These are phyloP conservation scores for Podospora pseudopauciseta DNA, from an alignment of 495 filamentous ascomycete genomes.

Conservation along the genomic window DNA sequence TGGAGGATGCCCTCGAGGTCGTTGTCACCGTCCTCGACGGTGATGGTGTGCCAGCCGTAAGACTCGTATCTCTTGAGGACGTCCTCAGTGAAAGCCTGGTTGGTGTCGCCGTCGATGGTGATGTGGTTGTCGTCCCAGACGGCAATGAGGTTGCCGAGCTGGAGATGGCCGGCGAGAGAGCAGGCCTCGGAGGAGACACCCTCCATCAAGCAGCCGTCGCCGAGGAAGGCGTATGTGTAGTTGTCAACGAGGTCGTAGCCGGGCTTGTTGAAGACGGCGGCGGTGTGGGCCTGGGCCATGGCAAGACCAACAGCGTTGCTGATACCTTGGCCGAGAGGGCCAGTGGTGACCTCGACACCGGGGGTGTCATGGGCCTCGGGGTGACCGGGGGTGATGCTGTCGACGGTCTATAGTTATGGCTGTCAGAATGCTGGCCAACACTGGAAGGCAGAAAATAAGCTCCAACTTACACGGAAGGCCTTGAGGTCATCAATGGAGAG, in stretches of 20 bases:
- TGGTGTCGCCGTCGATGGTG: conserved; percentile 86
- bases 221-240: conserved; percentile 94
- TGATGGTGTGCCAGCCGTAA: conserved; percentile 92
- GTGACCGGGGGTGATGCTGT: conserved; percentile 95
- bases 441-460: not conserved
- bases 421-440: conserved; percentile 14
- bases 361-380: conserved; percentile 95
- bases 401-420: conserved; percentile 55
- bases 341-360: conserved; percentile 96
- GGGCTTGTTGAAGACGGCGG: conserved; percentile 93
- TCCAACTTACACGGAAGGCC: conserved; percentile 77
- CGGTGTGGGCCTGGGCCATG: conserved; percentile 88
- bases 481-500: conserved; percentile 87
- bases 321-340: conserved; percentile 94
- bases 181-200: conserved; percentile 92
- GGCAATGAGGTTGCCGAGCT: conserved; percentile 94
- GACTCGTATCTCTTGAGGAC: conserved; percentile 92
- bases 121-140: conserved; percentile 99
- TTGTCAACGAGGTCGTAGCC: conserved; percentile 89
- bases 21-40: conserved; percentile 85
- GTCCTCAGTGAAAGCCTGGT: conserved; percentile 95
- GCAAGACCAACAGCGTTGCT: conserved; percentile 94
- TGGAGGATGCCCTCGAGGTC: conserved; percentile 85
- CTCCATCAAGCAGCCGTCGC: conserved; percentile 98
- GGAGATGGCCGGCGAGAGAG: conserved; percentile 89